Evolutionary conservation across 164 flowering plant genomes (phyloP).

Genomic region (Tetracentron sinense): DNA sequence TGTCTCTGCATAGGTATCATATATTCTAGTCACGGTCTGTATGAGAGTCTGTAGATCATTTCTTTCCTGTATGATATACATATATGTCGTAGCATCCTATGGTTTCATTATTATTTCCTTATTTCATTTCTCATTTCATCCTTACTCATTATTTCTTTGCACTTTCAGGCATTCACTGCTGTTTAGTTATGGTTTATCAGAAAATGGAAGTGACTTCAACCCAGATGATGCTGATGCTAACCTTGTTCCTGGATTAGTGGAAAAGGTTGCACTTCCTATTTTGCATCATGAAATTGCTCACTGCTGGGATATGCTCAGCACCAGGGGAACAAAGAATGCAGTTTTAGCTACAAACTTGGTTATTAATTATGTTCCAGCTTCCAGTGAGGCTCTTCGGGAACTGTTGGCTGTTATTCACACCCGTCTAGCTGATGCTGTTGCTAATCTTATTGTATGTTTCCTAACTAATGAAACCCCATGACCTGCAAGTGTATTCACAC

Average conservation of each 20-base stretch:
- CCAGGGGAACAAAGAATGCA: constrained; percentile 68
- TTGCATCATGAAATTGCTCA: constrained; percentile 76
- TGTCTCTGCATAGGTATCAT: not conserved
- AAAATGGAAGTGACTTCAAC: constrained; percentile 43
- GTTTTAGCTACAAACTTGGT: constrained; percentile 73
- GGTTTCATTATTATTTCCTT: not conserved
- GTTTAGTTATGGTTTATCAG: constrained; percentile 69
- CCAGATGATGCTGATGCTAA: constrained; percentile 75
- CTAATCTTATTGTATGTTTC: constrained; percentile 50
- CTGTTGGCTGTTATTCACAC: constrained; percentile 55
- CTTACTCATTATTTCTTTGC: not conserved
- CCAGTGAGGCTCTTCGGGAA: constrained; percentile 65
- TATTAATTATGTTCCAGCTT: constrained; percentile 54
- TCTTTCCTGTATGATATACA: not conserved
- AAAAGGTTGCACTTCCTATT: constrained; percentile 83
- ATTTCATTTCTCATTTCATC: not conserved
- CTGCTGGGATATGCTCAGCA: constrained; percentile 94
- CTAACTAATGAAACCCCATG: not conserved
- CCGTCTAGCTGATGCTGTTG: constrained; percentile 72
- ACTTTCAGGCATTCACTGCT: constrained; percentile 72
- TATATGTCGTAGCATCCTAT: not conserved
- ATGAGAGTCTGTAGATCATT: not conserved
- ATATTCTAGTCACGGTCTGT: not conserved
- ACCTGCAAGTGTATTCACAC: not conserved
- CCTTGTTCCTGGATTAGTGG: constrained; percentile 83